Evolutionary conservation across 768 basidiomycete genomes (phyloP).

Genomic region (Tricholoma flavovirens): DNA sequence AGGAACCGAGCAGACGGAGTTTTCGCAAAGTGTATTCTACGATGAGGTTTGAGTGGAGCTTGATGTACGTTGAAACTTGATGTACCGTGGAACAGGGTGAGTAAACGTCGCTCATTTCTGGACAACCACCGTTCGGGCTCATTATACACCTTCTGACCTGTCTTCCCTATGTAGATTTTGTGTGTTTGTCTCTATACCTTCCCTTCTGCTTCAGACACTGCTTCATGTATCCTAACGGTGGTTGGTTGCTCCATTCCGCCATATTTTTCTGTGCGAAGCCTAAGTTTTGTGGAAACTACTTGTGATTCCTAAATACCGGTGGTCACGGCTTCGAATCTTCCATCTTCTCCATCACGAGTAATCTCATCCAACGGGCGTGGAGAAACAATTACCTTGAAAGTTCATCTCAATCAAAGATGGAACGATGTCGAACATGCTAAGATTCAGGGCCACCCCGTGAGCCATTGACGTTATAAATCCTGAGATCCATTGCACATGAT

Average conservation of each 20-base stretch:
- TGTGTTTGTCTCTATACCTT: neutral
- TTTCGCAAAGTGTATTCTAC: conserved; percentile 59
- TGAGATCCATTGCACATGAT: no score
- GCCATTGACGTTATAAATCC: no score
- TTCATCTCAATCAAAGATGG: no score
- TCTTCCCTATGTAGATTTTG: neutral
- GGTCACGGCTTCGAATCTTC: neutral
- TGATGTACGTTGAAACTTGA: neutral
- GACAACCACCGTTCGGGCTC: neutral
- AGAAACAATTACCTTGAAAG: neutral
- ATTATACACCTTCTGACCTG: neutral
- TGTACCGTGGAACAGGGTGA: neutral
- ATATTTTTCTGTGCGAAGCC: neutral
- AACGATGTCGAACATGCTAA: no score
- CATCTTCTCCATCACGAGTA: neutral
- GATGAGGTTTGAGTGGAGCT: conserved; percentile 30
- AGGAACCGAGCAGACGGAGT: conserved; percentile 47
- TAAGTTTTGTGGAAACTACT: neutral
- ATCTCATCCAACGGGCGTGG: neutral
- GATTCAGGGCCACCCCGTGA: no score
- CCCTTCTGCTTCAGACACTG: neutral
- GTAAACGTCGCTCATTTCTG: conserved; percentile 2
- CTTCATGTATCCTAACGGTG: neutral
- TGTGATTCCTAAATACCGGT: neutral
- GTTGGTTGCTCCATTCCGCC: no score